Evolutionary conservation across 2,329 filamentous ascomycete species (phyloP), one percentile per base, ranked within the genome.

Genomic region (Exserohilum rostratum): DNA sequence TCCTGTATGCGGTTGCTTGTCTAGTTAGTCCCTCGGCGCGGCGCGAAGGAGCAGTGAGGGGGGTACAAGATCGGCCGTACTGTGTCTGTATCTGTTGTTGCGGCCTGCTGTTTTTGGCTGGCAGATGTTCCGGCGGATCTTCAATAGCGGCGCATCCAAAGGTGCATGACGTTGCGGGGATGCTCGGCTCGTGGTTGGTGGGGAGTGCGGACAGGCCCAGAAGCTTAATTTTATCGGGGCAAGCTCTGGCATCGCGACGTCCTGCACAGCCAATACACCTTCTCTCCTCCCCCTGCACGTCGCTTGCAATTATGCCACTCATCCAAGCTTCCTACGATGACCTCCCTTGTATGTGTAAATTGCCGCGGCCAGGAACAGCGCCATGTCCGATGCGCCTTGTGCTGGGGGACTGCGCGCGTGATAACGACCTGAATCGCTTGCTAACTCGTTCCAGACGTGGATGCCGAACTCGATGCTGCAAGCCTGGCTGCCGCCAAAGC

Each of bases 311-410:
- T 60, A 90, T 90, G 87, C 83, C 88, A 58, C 81, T 89, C 55
- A 86, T 88, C 58, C 84, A 84, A 60, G 84, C 85, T 72, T 83
- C 88, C 58, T 88, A 92, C 77, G 90, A 95, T 72, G 91, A 89
- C 18, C 86, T 96, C 18, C 90, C 90, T 44, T 93, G 90, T 92
- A 84, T 63, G 85, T 68, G 22, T 30, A 56, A 57, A 62, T 35
- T 63, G 27, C 40, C 15, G 12, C 27, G 37, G 33, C 53, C 55
- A 20, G 37, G 55, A 57, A 44, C 69, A 81, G 87, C 57, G 86
- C 90, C 77, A 88, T 91, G 69, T 90, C 88, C 38, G 63, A 55
- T 50, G 55, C 58, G 54, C 58, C 40, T 45, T 15, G 15, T 31
- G 49, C 18, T 29, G 13, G 46, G 39, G 34, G 31, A 35, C 18